These are phyloP conservation scores for Tolypocladium ovalisporum DNA, from an alignment of 2,329 filamentous ascomycete species.

Conservation along the genomic window DNA sequence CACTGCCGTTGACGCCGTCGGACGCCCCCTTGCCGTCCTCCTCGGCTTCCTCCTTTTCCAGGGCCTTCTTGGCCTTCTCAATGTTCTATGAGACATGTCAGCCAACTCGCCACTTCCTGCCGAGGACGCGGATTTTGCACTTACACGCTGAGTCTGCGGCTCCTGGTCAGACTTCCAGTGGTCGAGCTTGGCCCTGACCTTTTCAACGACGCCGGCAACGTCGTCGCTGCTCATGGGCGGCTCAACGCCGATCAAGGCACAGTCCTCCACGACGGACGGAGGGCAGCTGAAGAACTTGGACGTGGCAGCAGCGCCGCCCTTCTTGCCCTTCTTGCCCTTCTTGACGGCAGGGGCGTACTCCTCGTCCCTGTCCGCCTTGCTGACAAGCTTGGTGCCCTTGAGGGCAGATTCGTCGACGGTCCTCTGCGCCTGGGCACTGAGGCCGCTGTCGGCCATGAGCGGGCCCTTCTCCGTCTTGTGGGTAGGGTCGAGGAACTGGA, in stretches of 20 bases:
- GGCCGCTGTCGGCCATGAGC: conserved; percentile 55
- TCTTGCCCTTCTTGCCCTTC: conserved; percentile 81
- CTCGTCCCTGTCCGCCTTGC: conserved; percentile 82
- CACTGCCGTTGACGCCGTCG: conserved; percentile 29
- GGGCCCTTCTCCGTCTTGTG: conserved; percentile 55
- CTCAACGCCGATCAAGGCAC: conserved; percentile 72
- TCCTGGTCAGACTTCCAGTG: conserved; percentile 89
- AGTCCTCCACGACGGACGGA: conserved; percentile 84
- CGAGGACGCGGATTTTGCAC: conserved; percentile 14
- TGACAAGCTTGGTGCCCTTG: conserved; percentile 73
- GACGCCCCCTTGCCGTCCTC: conserved; percentile 47
- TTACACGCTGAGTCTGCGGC: conserved; percentile 79
- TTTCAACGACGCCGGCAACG: conserved; percentile 69
- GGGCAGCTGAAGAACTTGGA: conserved; percentile 67
- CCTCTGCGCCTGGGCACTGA: conserved; percentile 68
- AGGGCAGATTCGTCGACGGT: conserved; percentile 75
- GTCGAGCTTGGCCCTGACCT: conserved; percentile 83
- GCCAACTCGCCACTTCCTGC: conserved; percentile 1
- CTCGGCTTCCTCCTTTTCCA: conserved; percentile 67
- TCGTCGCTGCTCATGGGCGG: conserved; percentile 80
- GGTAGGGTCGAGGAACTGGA: conserved; percentile 81
- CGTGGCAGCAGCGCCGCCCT: conserved; percentile 36
- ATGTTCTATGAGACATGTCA: conserved; percentile 60
- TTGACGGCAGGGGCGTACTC: conserved; percentile 74
- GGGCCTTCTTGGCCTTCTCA: conserved; percentile 91